Base-by-base conservation (phyloP, 345 rosid species). In the Gossypium stocksii region DNA sequence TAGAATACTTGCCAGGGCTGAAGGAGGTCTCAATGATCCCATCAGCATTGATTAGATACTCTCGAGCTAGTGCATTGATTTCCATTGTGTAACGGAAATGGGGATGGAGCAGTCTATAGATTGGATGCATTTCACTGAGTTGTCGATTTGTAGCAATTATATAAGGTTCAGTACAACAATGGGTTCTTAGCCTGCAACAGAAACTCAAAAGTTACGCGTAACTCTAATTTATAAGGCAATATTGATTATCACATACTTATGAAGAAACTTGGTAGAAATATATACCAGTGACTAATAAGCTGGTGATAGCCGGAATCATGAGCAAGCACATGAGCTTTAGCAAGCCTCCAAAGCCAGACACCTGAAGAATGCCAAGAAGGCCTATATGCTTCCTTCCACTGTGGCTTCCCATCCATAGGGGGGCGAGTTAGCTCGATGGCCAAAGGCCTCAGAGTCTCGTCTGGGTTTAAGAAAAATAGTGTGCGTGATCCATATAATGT, bases 41-140 rank as follows among this genome's bases (percentile, higher is more conserved):
- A 12, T 22, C 86, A 0, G 84, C 94, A 65, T 74, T 88, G 77
- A 90, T 66, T 0, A 90, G 85, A 9, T 58, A 70, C 58, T 77
- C 78, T 19, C 90, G 83, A 66, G 94, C 92, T n/a, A 88, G 76
- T 5, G 89, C 87, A 75, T 90, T 90, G 73, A 90, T 86, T 78
- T 85, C 86, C 89, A 90, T 84, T 15, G 94, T 90, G 81, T 88
- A 88, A 11, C 94, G 77, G 70, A 88, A 86, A 80, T 90, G 90
- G 0, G 94, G 94, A 12, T 78, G 86, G 13, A 90, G 49, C 15
- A 88, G 64, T 73, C 83, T 80, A 65, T 86, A 73, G 48, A 90
- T 82, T 1, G 94, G 94, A 77, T 89, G 94, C 87, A 89, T 80
- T 2, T 22, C 83, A 20, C 92, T 90, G 10, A 90, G 85, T 60